A percentile compares a stretch with the other conserved stretches of the same genome.
phyloP scores from a whole-genome alignment of 257 asterid species.

The Ilex asprella region DNA sequence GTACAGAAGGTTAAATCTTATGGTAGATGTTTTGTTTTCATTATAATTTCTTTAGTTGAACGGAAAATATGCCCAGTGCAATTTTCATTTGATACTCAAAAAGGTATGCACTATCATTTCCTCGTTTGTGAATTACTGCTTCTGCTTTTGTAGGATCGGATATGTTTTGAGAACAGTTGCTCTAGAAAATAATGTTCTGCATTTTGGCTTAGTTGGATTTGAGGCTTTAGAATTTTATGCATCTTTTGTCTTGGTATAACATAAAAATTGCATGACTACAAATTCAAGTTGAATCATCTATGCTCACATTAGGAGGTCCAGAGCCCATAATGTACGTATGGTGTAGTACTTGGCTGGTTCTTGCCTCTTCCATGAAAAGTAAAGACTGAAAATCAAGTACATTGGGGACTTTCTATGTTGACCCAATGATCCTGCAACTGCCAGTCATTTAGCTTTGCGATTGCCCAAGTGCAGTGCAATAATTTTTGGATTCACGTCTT shows the following conservation, averaged over 20 bases:
- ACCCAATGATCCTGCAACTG: conserved; percentile 74
- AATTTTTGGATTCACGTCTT: conserved; percentile 77
- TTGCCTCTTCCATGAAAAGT: conserved; percentile 63
- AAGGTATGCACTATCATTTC: no score
- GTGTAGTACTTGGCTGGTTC: conserved; percentile 79
- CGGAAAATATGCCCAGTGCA: no score
- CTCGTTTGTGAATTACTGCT: no score
- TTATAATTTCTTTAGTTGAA: background rate
- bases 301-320: conserved; percentile 56
- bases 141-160: no score
- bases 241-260: no score
- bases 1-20: conserved; percentile 52
- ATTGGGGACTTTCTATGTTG: conserved; percentile 37
- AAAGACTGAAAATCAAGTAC: conserved; percentile 58
- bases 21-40: conserved; percentile 11
- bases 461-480: conserved; percentile 78
- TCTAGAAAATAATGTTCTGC: no score
- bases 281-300: conserved; percentile 71
- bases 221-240: no score
- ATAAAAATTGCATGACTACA: conserved; percentile 47
- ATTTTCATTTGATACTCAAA: no score
- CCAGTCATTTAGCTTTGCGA: conserved; percentile 70
- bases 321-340: conserved; percentile 91
- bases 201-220: no score
- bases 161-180: no score